Conservation (phyloP, 805 yeast genomes). For the Lachancea sp. region DNA sequence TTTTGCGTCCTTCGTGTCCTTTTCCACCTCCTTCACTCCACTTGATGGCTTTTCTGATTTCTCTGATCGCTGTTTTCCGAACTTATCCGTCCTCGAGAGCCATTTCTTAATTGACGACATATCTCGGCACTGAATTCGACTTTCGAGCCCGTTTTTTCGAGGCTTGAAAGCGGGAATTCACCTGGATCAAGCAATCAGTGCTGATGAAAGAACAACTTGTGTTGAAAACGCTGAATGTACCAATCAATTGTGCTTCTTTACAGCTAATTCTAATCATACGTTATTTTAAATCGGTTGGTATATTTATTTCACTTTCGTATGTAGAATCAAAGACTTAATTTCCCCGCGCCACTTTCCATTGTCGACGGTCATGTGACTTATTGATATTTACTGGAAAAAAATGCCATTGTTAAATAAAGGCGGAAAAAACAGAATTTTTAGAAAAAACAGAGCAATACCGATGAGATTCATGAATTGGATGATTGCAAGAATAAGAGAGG, state of each 20-base stretch:
- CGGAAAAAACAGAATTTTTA: no score
- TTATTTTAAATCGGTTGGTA: no score
- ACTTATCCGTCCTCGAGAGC: constrained; percentile 7
- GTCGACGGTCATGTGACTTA: no score
- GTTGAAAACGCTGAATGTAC: background rate
- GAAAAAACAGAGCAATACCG: no score
- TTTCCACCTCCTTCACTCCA: background rate
- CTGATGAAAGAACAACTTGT: background rate
- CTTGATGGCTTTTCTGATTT: background rate
- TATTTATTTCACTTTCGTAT: background rate
- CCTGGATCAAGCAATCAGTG: background rate
- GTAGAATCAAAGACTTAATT: background rate
- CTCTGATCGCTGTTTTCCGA: constrained; percentile 1
- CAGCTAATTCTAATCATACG: no score
- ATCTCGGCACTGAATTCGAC: background rate
- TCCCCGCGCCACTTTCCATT: background rate
- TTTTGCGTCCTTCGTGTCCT: background rate
- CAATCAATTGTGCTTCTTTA: background rate
- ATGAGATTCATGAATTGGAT: no score
- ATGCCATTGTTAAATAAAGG: no score
- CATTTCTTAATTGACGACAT: constrained; percentile 7
- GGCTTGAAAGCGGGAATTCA: background rate
- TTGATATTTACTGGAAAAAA: no score
- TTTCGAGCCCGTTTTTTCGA: background rate
- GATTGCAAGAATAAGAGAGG: no score